Base-by-base conservation (phyloP, 1,284 basidiomycete genomes). In the Coniferiporia weirii region DNA sequence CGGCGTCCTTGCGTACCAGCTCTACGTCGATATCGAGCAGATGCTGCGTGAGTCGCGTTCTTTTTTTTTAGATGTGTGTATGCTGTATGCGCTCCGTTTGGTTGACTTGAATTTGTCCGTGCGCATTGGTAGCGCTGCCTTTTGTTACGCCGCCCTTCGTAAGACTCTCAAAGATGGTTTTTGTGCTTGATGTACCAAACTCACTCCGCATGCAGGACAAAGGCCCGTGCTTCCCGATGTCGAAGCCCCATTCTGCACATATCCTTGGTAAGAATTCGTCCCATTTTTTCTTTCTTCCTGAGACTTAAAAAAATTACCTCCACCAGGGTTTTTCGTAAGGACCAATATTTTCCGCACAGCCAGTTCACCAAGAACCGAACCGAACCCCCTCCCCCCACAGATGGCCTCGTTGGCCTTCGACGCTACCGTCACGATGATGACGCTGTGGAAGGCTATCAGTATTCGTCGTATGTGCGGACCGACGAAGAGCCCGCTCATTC, bases 361-460 rank as follows among this genome's bases (percentile, higher is more conserved):
- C 54, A 12, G 64, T 61, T 27, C 63, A 43, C 35, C 50, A 46
- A 63, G 56, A 60, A 53, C 36, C n/a, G n/a, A n/a, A n/a, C n/a
- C n/a, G n/a, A n/a, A n/a, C n/a, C n/a, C n/a, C n/a, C n/a, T n/a
- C n/a, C n/a, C n/a, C n/a, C 55, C 53, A 43, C 62, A 88, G 87
- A 85, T 90, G 65, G 88, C 88, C 4, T 88, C 88, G 19, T 79
- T 91, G 53, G 75, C 85, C 57, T 91, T 89, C 65, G 88, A 91
- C 68, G 88, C 87, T 10, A 71, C 89, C 35, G 83, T 91, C 61
- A 91, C 88, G 2, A 76, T 80, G 60, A 88, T 91, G 81, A 91
- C 89, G 10, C 76, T 91, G 57, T 79, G 79, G 74, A 88, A 89
- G 67, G 86, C 88, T 35, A 79, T 89, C 68, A 75, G 77, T 54